These are phyloP conservation scores for Zea mays DNA, from an alignment of 176 grass and related monocot genomes.

Conservation along the genomic window Zm-B73-REFERENCE-NAM-5.0 NC_050098.1:163276501-163277000, in stretches of 20 bases:
- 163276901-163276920: constrained; percentile 79
- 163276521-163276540: not conserved
- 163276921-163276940: constrained; percentile 88
- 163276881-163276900: constrained; percentile 15
- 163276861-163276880: constrained; percentile 10
- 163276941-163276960: too few species aligned
- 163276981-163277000: too few species aligned
- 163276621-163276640: not conserved
- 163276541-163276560: not conserved
- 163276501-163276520: not conserved
- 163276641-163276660: not conserved
- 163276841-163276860: constrained; percentile 25
- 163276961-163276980: too few species aligned
- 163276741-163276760: constrained; percentile 59
- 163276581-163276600: not conserved
- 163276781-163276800: constrained; percentile 96
- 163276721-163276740: too few species aligned
- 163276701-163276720: too few species aligned
- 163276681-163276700: not conserved
- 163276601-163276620: constrained; percentile 2
- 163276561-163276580: not conserved
- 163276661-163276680: constrained; percentile 5
- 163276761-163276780: constrained; percentile 93
- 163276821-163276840: constrained; percentile 11
- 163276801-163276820: constrained; percentile 97